Base-by-base conservation (phyloP, 805 yeast genomes). In the Spathaspora sp. region DNA sequence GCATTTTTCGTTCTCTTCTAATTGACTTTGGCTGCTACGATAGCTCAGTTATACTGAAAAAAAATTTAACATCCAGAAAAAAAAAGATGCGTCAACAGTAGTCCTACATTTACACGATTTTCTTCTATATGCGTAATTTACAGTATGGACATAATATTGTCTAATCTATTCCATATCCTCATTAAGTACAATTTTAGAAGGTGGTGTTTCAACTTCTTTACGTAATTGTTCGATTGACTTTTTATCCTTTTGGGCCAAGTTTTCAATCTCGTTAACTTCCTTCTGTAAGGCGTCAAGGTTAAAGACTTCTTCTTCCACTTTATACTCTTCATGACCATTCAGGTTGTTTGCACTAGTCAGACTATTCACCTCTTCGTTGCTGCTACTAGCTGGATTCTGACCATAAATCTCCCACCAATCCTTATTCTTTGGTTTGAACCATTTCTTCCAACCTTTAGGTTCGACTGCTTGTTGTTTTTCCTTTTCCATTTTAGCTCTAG, bases 331-430 rank as follows among this genome's bases (percentile, higher is more conserved):
- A 28, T 14, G n/a, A 10, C 5, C 5, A 9, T 23, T 18, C 20
- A 18, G 26, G 26, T 23, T 23, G 26, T 23, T 23, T 23, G 26
- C 6, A 23, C 6, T 23, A 23, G 26, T 23, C 26, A 23, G 14
- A 28, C 10, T 18, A 26, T 16, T 44, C 9, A n/a, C 39, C n/a
- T 32, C 53, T 3, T 43, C 53, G 4, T 18, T 49, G 32, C 44
- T 38, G 26, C 46, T 38, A 11, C 50, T 31, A 17, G 40, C 39
- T 16, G 44, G 17, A 42, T 26, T 18, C 58, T 75, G 77, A 47
- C 76, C 78, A 53, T 72, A 72, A 56, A 76, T 72, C 40, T 78
- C 80, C 85, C 85, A 81, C 85, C 85, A 80, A 49, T 77, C 81
- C 57, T 77, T 79, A 59, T 69, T 77, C 55, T 73, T 75, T 1